Evolutionary conservation across 2,329 filamentous ascomycete species (phyloP), one percentile per base, ranked within the genome.

Genomic region (Exophiala sp.): DNA sequence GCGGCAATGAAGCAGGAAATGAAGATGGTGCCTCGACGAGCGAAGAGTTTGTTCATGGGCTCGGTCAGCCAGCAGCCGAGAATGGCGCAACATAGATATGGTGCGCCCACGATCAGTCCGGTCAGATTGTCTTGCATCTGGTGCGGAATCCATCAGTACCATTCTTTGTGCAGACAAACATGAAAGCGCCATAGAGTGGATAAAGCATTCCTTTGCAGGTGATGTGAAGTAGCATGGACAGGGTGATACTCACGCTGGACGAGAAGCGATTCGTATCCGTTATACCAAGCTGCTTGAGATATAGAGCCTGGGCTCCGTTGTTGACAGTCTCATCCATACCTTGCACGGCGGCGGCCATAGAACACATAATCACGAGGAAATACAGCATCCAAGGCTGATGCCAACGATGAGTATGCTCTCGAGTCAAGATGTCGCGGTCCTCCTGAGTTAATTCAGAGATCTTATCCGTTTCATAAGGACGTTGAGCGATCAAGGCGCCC

Each of bases 321-420:
- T 76, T 75, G 33, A 72, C 74, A 0, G 75, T 78, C 50, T 78
- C 73, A 51, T 78, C 76, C 76, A 77, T 78, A 7, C 73, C 76
- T 68, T 75, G 82, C 8, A 81, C 78, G 5, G 78, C 78, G 2
- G 80, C 79, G 2, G 77, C 78, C 21, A 81, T 70, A 2, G 78
- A 78, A 63, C 77, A 79, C 67, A 54, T 64, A 71, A 69, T 52
- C n/a, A 73, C 69, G 35, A 74, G 60, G 55, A 74, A 78, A 63
- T 78, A 81, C 1, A 81, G 66, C 40, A 70, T 62, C 67, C 68
- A 74, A 3, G 78, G 77, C 42, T 78, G 75, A 6, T 69, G 68
- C 78, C 79, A 82, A 39, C 75, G 72, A 54, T 79, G 74, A 0
- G 72, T 76, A 6, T 71, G 66, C 59, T 81, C 78, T 3, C 73